Conservation (phyloP, 2,329 filamentous ascomycete genomes). For the Pseudofabraea citricarpa region DNA sequence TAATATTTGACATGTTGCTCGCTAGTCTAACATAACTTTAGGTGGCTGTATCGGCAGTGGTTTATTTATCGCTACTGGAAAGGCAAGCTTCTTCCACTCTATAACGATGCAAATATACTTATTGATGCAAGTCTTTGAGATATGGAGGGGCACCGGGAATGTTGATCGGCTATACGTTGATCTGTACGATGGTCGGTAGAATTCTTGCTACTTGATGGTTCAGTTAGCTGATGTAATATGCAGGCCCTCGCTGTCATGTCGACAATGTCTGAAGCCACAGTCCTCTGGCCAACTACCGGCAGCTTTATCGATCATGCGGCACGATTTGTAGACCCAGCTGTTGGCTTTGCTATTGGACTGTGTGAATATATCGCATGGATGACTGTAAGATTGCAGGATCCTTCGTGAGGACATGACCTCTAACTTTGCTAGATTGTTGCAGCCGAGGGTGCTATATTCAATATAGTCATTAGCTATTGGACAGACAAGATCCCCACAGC, state of each 20-base stretch:
- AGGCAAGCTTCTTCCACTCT: background rate
- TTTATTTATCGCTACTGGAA: background rate
- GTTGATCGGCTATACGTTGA: background rate
- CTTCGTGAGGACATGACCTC: too few species aligned
- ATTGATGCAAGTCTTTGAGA: background rate
- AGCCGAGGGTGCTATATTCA: background rate
- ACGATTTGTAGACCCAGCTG: conserved; percentile 1
- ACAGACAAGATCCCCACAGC: background rate
- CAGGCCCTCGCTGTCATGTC: background rate
- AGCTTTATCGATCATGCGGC: background rate
- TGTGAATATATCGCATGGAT: conserved; percentile 1
- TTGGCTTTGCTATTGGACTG: background rate
- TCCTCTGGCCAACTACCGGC: conserved; percentile 1
- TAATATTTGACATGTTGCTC: background rate
- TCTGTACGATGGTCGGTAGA: background rate
- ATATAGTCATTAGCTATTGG: background rate
- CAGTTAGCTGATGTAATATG: background rate
- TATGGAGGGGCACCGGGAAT: background rate
- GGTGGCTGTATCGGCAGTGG: conserved; percentile 1
- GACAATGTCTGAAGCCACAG: background rate
- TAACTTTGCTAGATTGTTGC: conserved; percentile 3
- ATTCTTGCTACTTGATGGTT: background rate
- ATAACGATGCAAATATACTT: background rate
- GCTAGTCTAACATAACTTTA: background rate
- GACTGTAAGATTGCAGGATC: background rate